Conservation (phyloP, 805 yeast genomes). For the Cyberlindnera saturnus region DNA sequence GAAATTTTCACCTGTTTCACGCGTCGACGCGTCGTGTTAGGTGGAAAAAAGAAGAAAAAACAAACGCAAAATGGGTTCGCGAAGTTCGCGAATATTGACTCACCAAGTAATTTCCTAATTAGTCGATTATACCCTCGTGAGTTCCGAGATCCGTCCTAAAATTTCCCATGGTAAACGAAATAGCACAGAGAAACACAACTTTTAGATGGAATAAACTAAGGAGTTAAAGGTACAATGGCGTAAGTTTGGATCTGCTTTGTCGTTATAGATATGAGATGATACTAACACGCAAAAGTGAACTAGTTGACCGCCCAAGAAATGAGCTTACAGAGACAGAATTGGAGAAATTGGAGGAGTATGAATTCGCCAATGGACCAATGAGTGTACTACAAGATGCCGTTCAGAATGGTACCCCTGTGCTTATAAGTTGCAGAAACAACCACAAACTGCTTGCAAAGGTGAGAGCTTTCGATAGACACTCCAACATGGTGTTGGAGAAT, state of each 20-base stretch:
- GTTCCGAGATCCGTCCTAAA: neutral
- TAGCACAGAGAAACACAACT: too few species aligned
- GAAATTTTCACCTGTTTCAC: too few species aligned
- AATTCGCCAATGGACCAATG: conserved; percentile 87
- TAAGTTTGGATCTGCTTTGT: conserved; percentile 5
- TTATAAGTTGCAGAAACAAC: conserved; percentile 87
- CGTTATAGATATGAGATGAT: conserved; percentile 1
- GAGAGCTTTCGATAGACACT: conserved; percentile 93
- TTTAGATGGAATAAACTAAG: neutral
- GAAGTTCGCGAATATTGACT: too few species aligned
- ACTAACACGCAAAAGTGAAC: conserved; percentile 38
- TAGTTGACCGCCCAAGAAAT: conserved; percentile 66
- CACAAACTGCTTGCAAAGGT: conserved; percentile 88
- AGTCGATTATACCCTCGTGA: neutral
- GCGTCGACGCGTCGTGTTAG: too few species aligned
- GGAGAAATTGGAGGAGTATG: conserved; percentile 80
- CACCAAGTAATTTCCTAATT: too few species aligned
- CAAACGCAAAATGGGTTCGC: too few species aligned
- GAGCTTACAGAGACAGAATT: conserved; percentile 79
- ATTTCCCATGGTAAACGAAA: neutral
- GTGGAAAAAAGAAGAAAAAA: too few species aligned
- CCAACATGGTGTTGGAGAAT: conserved; percentile 87
- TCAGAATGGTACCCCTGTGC: conserved; percentile 64
- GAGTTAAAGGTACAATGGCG: conserved; percentile 12
- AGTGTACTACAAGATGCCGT: conserved; percentile 82